Percentiles rank a stretch among this genome's conserved stretches.
These are phyloP conservation scores for Neopestalotiopsis sp. DNA, from an alignment of 2,329 filamentous ascomycete genomes.

Conservation along the genomic window DNA sequence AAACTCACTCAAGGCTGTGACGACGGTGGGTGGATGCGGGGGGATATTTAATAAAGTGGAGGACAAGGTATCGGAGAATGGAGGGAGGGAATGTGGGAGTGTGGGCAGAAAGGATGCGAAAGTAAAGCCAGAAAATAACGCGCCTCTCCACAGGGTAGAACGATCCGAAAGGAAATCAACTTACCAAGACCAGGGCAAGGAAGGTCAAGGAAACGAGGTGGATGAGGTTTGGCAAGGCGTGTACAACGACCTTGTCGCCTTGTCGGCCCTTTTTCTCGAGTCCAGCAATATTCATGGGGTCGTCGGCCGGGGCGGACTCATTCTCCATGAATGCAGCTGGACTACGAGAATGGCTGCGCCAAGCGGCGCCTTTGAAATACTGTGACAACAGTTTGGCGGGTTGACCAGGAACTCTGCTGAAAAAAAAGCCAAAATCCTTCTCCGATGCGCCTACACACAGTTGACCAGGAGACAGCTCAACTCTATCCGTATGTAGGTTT, in stretches of 20 bases:
- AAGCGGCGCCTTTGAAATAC: constrained; percentile 14
- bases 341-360: constrained; percentile 12
- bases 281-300: constrained; percentile 11
- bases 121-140: constrained; percentile 25
- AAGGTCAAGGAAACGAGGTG: constrained; percentile 36
- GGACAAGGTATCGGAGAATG: constrained; percentile 1
- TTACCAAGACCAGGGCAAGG: constrained; percentile 36
- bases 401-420: constrained; percentile 8
- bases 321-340: constrained; percentile 9
- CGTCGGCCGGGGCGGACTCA: constrained; percentile 17
- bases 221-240: constrained; percentile 28
- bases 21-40: constrained; percentile 22
- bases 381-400: constrained; percentile 18
- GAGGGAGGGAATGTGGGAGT: constrained; percentile 23
- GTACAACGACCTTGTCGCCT: constrained; percentile 16
- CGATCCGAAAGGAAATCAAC: constrained; percentile 22
- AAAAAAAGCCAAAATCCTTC: not conserved
- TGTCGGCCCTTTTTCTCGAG: constrained; percentile 21
- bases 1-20: constrained; percentile 10
- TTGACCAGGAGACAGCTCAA: not conserved
- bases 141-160: constrained; percentile 20
- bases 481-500: not conserved
- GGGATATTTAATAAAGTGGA: constrained; percentile 18
- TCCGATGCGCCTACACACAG: not conserved
- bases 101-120: constrained; percentile 22